Conservation (phyloP, 345 rosid species). For the Cardamine resedifolia region DNA sequence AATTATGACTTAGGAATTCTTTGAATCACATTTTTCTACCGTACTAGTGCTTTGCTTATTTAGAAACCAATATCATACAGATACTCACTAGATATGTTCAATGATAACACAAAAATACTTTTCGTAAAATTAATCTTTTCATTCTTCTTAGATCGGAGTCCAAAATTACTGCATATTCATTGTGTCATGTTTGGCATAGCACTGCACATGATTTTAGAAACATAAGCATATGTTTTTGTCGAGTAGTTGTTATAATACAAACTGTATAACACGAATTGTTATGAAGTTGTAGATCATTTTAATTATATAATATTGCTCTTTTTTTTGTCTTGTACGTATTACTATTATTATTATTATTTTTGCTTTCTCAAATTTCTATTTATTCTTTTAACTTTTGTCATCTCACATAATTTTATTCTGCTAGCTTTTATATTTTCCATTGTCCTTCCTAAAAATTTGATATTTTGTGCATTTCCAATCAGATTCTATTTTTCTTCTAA, state of each 20-base stretch:
- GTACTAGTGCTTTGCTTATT: conserved; percentile 14
- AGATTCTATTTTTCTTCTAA: no score
- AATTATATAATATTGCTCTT: neutral
- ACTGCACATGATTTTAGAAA: neutral
- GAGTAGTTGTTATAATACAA: neutral
- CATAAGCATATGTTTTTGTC: conserved; percentile 16
- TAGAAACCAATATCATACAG: neutral
- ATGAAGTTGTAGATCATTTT: neutral
- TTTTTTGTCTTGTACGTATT: neutral
- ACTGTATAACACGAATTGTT: neutral
- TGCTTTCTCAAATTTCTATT: neutral
- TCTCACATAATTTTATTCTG: neutral
- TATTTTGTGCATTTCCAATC: no score
- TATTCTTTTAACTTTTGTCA: neutral
- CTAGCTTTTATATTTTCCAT: neutral
- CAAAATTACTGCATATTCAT: neutral
- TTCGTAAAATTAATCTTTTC: neutral
- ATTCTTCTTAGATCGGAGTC: neutral
- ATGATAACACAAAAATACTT: neutral
- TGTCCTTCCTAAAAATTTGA: neutral
- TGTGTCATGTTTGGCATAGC: conserved; percentile 12
- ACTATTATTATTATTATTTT: neutral
- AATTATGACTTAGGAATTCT: neutral
- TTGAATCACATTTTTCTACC: neutral
- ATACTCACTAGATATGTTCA: neutral